Conservation (phyloP, 768 basidiomycete genomes). For the Phylloporus arenicola region DNA sequence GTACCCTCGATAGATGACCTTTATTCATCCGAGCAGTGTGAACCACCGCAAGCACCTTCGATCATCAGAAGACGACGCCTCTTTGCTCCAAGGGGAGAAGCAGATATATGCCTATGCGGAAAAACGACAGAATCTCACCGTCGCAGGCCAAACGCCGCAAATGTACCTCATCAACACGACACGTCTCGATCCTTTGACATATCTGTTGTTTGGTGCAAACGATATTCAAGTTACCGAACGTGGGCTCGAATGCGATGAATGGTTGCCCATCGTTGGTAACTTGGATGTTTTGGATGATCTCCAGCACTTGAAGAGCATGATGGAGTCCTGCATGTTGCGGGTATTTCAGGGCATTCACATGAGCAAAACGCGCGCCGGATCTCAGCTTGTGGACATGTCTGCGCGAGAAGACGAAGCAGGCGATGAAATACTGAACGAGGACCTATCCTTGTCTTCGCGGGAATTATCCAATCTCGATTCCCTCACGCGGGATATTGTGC, state of each 20-base stretch:
- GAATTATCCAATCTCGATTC: conserved; percentile 75
- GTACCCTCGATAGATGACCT: conserved; percentile 44
- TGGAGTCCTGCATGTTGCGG: conserved; percentile 82
- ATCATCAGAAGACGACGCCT: conserved; percentile 16
- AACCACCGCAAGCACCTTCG: conserved; percentile 58
- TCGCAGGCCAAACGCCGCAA: conserved; percentile 42
- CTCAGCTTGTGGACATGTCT: conserved; percentile 32
- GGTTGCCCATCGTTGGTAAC: conserved; percentile 80
- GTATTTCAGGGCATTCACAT: conserved; percentile 81
- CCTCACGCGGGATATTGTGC: conserved; percentile 69
- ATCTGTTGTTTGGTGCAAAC: conserved; percentile 87
- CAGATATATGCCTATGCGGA: conserved; percentile 80
- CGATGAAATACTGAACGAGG: conserved; percentile 41
- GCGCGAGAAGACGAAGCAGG: conserved; percentile 49
- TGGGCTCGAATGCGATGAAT: conserved; percentile 83
- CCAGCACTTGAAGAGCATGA: conserved; percentile 69
- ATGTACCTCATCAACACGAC: conserved; percentile 78
- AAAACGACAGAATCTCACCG: conserved; percentile 72
- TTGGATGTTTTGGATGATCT: conserved; percentile 73
- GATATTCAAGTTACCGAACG: conserved; percentile 61
- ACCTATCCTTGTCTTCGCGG: conserved; percentile 52
- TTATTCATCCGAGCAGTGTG: conserved; percentile 85
- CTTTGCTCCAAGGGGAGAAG: conserved; percentile 42
- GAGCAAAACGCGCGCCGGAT: conserved; percentile 28
- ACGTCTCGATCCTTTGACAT: conserved; percentile 81